Evolutionary conservation across 148 eudicot genomes (phyloP).

Genomic region (Cornus suecica): DNA sequence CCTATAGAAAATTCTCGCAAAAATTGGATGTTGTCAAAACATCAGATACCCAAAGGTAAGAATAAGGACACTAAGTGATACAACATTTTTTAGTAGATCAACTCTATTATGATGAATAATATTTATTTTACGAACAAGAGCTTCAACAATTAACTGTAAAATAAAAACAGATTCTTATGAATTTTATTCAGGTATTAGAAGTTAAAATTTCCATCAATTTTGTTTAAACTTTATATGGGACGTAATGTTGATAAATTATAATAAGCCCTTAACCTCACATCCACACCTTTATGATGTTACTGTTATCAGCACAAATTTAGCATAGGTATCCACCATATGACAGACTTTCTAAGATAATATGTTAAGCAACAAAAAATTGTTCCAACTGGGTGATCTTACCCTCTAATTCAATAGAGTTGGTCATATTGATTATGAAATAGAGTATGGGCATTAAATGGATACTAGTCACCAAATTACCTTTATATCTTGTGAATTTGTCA

Average conservation of each 20-base stretch:
- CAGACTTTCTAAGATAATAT: neutral
- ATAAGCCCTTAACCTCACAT: neutral
- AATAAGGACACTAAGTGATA: neutral
- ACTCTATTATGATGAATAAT: neutral
- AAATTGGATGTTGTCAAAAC: neutral
- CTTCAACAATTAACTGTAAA: neutral
- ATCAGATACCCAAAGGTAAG: neutral
- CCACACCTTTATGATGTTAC: neutral
- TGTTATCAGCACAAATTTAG: neutral
- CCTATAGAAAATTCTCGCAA: too few relatives aligned
- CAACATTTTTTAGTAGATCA: neutral
- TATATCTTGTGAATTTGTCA: too few relatives aligned
- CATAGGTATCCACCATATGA: neutral
- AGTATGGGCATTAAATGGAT: too few relatives aligned
- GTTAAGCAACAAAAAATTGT: neutral
- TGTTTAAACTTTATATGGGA: too few relatives aligned
- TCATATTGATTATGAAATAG: too few relatives aligned
- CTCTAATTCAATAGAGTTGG: too few relatives aligned
- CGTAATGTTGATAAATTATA: neutral
- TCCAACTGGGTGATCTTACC: too few relatives aligned
- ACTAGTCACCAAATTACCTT: too few relatives aligned
- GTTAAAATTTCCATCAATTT: neutral
- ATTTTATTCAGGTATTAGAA: too few relatives aligned
- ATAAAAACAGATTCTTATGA: too few relatives aligned
- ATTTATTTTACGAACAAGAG: too few relatives aligned